phyloP scores from a whole-genome alignment of 805 yeast genomes.

The Candida silvicultrix region DNA sequence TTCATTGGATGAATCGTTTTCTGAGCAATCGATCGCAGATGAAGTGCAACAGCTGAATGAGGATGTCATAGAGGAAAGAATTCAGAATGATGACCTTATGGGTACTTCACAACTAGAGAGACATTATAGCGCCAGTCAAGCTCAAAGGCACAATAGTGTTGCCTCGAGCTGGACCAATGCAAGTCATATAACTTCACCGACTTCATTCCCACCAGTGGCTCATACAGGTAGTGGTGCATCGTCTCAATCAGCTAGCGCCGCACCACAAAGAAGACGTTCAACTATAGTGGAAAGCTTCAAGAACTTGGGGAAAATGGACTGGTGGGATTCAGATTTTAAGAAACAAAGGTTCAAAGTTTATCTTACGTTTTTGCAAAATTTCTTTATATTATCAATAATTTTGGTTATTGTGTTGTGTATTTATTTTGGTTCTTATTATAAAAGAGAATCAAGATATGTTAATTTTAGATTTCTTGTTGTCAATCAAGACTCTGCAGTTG shows the following conservation, averaged over 20 bases:
- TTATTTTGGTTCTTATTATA: slow-evolving; percentile 27
- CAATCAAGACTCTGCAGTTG: slow-evolving; percentile 15
- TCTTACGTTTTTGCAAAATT: slow-evolving; percentile 11
- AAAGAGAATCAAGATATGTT: slow-evolving; percentile 11
- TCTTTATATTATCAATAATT: slow-evolving; percentile 17
- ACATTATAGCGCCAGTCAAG: neutral
- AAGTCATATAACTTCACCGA: no score
- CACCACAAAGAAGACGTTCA: slow-evolving; percentile 1
- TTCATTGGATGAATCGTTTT: slow-evolving; percentile 1
- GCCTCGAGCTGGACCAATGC: neutral
- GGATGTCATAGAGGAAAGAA: slow-evolving; percentile 8
- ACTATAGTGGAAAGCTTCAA: slow-evolving; percentile 13
- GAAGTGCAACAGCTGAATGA: slow-evolving; percentile 11
- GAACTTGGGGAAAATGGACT: slow-evolving; percentile 12
- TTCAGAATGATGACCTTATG: slow-evolving; percentile 10
- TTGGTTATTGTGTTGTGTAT: slow-evolving; percentile 21
- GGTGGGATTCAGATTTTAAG: slow-evolving; percentile 15
- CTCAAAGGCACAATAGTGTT: neutral
- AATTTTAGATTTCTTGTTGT: slow-evolving; percentile 22
- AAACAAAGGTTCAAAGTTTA: slow-evolving; percentile 11
- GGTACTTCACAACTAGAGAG: slow-evolving; percentile 4
- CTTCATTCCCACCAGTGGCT: no score
- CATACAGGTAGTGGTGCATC: no score
- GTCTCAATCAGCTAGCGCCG: no score
- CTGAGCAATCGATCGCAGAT: slow-evolving; percentile 6